These are phyloP conservation scores for Cercospora sojina DNA, from an alignment of 2,329 filamentous ascomycete genomes.

Conservation along the genomic window DNA sequence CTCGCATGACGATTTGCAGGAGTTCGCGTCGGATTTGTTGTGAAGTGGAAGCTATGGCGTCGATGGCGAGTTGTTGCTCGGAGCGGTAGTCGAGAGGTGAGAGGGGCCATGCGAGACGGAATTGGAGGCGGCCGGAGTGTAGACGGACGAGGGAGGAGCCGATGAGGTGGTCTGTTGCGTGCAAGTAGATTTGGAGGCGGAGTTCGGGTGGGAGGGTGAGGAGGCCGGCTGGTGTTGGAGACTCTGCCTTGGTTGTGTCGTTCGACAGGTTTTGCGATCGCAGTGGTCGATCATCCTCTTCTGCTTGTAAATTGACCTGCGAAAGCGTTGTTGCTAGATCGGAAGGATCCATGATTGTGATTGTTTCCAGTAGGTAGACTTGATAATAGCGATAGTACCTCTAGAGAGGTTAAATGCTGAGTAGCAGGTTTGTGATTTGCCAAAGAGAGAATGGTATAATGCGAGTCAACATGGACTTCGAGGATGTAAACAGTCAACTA, in stretches of 20 bases:
- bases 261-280: neutral
- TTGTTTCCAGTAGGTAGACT: neutral
- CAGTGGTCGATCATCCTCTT: neutral
- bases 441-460: neutral
- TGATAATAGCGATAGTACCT: neutral
- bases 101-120: constrained; percentile 15
- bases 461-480: neutral
- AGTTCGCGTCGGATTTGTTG: constrained; percentile 16
- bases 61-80: constrained; percentile 19
- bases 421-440: neutral
- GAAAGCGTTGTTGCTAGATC: neutral
- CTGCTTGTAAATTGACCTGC: neutral
- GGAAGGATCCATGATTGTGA: neutral
- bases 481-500: neutral
- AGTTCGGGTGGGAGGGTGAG: constrained; percentile 18
- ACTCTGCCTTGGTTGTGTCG: neutral
- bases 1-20: constrained; percentile 15
- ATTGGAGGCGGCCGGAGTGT: constrained; percentile 10
- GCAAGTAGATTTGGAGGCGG: constrained; percentile 20
- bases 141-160: constrained; percentile 9
- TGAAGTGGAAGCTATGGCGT: constrained; percentile 8
- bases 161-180: constrained; percentile 6
- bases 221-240: neutral
- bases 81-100: constrained; percentile 12
- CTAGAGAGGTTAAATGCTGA: neutral